Evolutionary conservation across 2,329 filamentous ascomycete genomes (phyloP), one percentile per base, ranked within the genome.

Genomic region (Xylaria sp.): DNA sequence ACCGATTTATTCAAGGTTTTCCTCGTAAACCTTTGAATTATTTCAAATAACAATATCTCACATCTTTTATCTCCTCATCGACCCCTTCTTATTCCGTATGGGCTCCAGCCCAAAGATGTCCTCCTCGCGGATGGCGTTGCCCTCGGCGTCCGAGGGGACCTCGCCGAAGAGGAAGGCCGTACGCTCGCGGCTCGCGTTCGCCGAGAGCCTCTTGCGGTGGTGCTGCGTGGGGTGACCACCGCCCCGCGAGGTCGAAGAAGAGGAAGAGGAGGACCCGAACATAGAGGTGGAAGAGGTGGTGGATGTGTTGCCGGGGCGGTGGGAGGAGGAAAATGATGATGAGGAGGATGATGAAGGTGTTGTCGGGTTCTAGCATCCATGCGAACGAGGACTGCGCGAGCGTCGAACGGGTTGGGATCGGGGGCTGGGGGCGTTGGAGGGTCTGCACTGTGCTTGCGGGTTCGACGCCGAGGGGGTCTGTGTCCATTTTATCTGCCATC

Each of bases 311-410:
- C 4, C 4, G 4, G 28, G 28, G 28, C 9, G 4, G 4, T 31
- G 28, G 4, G 69, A 61, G 0, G 64, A 11, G 5, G 64, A 51
- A 23, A 64, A 49, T n/a, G 42, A 63, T 4, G 69, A 11, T 50
- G 78, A 74, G 57, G 79, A n/a, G n/a, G n/a, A n/a, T n/a, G n/a
- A n/a, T n/a, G n/a, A n/a, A n/a, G n/a, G n/a, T n/a, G n/a, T n/a
- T 72, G 67, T 84, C 83, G 2, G 83, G 84, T 67, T 88, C 87
- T 2, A 93, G 80, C 89, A 93, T 93, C 89, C 89, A 92, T 1
- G 90, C 88, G 74, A 92, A 93, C 3, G 88, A 90, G 7, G 90
- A 92, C 67, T 91, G 89, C 1, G 89, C 89, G 35, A 92, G 81
- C 0, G 83, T 86, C 3, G 89, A 90, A 21, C 89, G 83, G 19